These are phyloP conservation scores for Wickerhamomyces ciferrii DNA, from an alignment of 805 yeast species.

Conservation along the genomic window DNA sequence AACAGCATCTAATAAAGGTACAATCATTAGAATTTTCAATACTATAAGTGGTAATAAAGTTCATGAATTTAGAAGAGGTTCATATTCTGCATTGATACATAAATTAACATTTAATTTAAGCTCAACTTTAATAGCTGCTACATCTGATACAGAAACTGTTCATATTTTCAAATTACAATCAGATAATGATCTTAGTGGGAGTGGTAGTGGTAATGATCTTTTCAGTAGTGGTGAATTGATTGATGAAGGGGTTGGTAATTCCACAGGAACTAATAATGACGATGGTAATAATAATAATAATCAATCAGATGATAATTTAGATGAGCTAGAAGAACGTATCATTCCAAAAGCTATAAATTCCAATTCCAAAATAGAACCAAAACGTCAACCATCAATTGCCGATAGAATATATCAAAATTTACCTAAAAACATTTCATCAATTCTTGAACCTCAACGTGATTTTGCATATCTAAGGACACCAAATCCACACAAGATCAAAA, in stretches of 20 bases:
- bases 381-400: conserved; percentile 17
- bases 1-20: conserved; percentile 87
- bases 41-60: conserved; percentile 50
- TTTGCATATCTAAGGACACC: conserved; percentile 52
- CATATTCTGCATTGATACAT: conserved; percentile 53
- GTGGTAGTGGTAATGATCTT: neutral
- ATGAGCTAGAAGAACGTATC: conserved; percentile 9
- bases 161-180: conserved; percentile 49
- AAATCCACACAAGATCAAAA: neutral
- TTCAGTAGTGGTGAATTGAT: neutral
- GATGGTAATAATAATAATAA: neutral
- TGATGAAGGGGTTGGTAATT: neutral
- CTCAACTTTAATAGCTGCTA: conserved; percentile 46
- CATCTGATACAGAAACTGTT: conserved; percentile 60
- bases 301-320: neutral
- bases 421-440: conserved; percentile 35
- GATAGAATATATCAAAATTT: conserved; percentile 20
- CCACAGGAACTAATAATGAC: neutral
- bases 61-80: conserved; percentile 77
- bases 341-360: conserved; percentile 7
- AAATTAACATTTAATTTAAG: conserved; percentile 48
- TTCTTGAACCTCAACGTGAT: conserved; percentile 61
- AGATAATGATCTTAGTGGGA: neutral
- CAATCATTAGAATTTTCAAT: conserved; percentile 78
- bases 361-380: neutral